Evolutionary conservation across 148 eudicot species (phyloP).

Genomic region (Amaranthus palmeri): DNA sequence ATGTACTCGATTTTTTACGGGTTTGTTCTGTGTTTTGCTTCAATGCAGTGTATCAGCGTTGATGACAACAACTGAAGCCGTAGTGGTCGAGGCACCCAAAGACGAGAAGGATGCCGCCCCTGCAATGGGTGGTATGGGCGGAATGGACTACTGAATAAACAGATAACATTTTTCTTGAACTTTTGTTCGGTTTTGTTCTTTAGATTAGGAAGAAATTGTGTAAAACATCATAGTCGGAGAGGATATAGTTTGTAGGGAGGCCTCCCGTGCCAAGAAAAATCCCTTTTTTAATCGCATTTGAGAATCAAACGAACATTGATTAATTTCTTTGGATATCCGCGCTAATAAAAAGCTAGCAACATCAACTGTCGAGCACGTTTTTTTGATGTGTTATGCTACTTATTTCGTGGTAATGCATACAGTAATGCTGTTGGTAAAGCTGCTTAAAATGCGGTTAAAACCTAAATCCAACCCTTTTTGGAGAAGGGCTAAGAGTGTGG

Average conservation of each 20-base stretch:
- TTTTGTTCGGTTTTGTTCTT: slow-evolving; percentile 8
- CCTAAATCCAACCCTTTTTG: no score
- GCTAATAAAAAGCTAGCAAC: no score
- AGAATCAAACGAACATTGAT: background rate
- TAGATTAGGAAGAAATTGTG: slow-evolving; percentile 23
- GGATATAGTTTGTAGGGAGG: slow-evolving; percentile 26
- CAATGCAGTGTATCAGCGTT: slow-evolving; percentile 62
- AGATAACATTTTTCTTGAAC: slow-evolving; percentile 30
- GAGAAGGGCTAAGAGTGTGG: no score
- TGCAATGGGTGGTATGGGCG: slow-evolving; percentile 61
- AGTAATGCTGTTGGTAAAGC: no score
- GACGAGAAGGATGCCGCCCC: slow-evolving; percentile 48
- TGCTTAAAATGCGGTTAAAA: no score
- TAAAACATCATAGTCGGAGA: slow-evolving; percentile 24
- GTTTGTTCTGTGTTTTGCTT: background rate
- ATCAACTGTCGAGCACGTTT: no score
- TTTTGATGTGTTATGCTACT: no score
- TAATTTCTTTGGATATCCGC: background rate
- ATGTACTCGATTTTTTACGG: background rate
- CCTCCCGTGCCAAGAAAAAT: slow-evolving; percentile 17
- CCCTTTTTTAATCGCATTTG: slow-evolving; percentile 2
- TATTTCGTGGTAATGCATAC: no score
- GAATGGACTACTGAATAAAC: slow-evolving; percentile 40
- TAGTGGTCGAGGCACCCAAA: slow-evolving; percentile 62
- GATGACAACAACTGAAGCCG: slow-evolving; percentile 89